A percentile compares a stretch with the other conserved stretches of the same genome.
These are phyloP conservation scores for Cymbidium sinense DNA, from an alignment of 106 monocot genomes.

Conservation along the genomic window DNA sequence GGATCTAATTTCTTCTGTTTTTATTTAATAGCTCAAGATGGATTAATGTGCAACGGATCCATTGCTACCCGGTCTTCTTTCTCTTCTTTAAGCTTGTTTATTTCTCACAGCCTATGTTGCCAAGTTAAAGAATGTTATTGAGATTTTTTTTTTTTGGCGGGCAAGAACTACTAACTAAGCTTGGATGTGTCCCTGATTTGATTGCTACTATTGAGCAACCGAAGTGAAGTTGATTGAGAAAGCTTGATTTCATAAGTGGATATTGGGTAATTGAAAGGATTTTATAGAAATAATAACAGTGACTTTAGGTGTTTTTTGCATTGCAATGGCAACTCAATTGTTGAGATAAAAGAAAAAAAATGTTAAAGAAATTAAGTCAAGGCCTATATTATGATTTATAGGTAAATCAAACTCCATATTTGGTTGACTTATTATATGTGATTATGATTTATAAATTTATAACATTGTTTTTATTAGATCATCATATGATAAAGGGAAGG, in stretches of 20 bases:
- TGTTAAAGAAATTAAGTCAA: background rate
- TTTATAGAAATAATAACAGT: background rate
- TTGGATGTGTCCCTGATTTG: background rate
- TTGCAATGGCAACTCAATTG: background rate
- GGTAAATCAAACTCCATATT: no score
- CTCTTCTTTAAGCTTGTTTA: background rate
- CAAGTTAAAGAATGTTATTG: background rate
- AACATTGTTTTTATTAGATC: no score
- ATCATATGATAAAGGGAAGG: no score
- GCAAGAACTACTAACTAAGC: no score
- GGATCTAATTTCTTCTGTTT: background rate
- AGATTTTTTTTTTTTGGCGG: background rate
- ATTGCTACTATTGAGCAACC: background rate
- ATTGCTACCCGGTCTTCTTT: background rate
- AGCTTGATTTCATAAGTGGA: no score
- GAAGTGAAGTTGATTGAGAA: background rate
- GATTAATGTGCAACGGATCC: background rate
- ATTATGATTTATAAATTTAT: no score
- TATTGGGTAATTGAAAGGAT: background rate
- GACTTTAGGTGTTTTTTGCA: background rate
- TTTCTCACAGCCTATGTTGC: background rate
- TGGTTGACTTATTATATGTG: no score
- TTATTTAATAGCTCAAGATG: background rate
- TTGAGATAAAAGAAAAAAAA: background rate
- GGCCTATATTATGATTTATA: background rate